Conservation (phyloP, 1,139 yeast species). For the Saccharomyces hybrid region DNA sequence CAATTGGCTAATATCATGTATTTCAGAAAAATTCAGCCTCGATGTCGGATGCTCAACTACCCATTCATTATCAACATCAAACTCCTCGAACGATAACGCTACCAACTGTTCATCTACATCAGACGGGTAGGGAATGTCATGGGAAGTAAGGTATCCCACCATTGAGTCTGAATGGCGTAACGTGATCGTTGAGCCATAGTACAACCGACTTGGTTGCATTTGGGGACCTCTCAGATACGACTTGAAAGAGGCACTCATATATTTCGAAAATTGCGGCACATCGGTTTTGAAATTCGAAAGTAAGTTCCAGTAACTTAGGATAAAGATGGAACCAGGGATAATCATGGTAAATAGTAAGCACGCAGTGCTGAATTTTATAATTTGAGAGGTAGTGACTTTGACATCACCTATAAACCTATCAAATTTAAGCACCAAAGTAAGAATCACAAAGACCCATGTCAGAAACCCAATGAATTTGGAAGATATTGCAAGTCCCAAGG, state of each 20-base stretch:
- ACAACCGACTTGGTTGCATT: constrained; percentile 40
- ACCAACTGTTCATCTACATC: constrained; percentile 66
- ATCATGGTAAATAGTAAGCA: constrained; percentile 36
- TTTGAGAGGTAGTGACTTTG: constrained; percentile 6
- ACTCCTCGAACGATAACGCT: constrained; percentile 46
- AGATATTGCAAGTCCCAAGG: constrained; percentile 41
- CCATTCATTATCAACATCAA: constrained; percentile 59
- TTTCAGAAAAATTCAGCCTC: constrained; percentile 4
- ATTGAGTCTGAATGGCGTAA: constrained; percentile 53
- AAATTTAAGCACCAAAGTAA: background rate
- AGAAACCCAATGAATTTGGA: constrained; percentile 47
- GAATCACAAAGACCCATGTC: constrained; percentile 27
- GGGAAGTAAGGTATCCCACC: constrained; percentile 66
- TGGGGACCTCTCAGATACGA: constrained; percentile 37
- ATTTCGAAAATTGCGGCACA: constrained; percentile 41
- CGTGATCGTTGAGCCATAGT: constrained; percentile 60
- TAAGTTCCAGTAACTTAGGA: constrained; percentile 44
- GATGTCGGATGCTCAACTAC: constrained; percentile 41
- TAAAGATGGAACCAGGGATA: constrained; percentile 47
- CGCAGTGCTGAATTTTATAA: constrained; percentile 33
- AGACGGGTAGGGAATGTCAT: constrained; percentile 42
- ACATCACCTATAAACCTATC: background rate
- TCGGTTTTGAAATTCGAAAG: constrained; percentile 39
- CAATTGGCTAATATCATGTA: constrained; percentile 26
- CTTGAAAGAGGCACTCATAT: constrained; percentile 53